Evolutionary conservation across 768 basidiomycete species (phyloP), one percentile per base, ranked within the genome.

Genomic region (Glaciozyma martinii): DNA sequence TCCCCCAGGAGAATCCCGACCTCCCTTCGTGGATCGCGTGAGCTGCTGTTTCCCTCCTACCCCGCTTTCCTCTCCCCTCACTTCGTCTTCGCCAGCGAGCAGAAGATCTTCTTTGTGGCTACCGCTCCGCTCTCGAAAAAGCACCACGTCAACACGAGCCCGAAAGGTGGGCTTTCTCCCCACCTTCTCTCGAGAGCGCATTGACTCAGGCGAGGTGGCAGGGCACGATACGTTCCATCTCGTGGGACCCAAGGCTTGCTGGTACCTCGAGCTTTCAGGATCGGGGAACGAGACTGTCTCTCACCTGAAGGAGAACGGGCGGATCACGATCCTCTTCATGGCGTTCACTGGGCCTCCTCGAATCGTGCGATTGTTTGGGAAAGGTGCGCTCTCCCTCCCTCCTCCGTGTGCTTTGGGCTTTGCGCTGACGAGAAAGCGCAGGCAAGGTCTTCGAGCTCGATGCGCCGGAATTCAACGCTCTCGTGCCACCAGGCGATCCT

Each of bases 201-300:
- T 29, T 5, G 21, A 32, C 32, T 13, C 13, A 3, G 8, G 5
- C 10, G 46, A 16, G 21, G 9, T 10, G 19, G 10, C 56, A 65
- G 67, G 68, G 19, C 58, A 65, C 47, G 61, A 62, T 29, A 50
- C 21, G 27, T 66, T 70, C 65, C 49, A 63, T 40, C 46, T 70
- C 33, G 65, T 58, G 4, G 58, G 47, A 1, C 49, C 52, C 5
- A 63, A 40, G 7, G 44, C 29, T 0, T 60, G 52, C 25, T 70
- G 68, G 68, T 70, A 70, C 56, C 50, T 60, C 3, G 68, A 68
- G 43, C 62, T 63, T 6, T 57, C 59, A 12, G 62, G 60, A 5
- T 65, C 56, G 5, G 70, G 72, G 3, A 63, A 62, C 47, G 72
- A 73, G 49, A 71, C 72, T 3, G 57, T 73, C 25, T 59, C 65